These are phyloP conservation scores for Amylostereum areolatum DNA, from an alignment of 1,284 basidiomycete genomes.

Conservation along the genomic window DNA sequence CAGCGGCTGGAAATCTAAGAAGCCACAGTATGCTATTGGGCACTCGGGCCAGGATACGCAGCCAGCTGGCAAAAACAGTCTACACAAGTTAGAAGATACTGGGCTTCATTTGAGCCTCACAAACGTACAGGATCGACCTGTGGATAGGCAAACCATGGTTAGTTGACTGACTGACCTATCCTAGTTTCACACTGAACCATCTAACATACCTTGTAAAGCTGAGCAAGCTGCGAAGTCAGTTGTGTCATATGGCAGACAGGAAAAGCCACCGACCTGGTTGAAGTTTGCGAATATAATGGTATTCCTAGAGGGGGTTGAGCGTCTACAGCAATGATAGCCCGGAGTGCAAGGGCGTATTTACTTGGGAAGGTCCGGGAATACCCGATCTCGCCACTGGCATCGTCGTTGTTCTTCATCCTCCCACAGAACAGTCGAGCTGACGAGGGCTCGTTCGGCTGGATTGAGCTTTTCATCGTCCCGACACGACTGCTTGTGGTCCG, in stretches of 20 bases:
- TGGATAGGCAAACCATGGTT: neutral
- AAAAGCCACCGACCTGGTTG: conserved; percentile 40
- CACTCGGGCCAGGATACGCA: conserved; percentile 44
- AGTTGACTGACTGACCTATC: conserved; percentile 27
- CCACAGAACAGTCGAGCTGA: conserved; percentile 32
- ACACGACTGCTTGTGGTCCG: conserved; percentile 52
- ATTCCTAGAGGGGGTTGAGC: conserved; percentile 23
- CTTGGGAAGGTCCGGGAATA: conserved; percentile 46
- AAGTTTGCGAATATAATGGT: conserved; percentile 58
- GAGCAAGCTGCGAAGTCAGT: conserved; percentile 13
- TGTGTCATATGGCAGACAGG: conserved; percentile 2
- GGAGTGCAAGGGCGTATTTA: conserved; percentile 16
- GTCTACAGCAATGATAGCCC: neutral
- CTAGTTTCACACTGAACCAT: neutral
- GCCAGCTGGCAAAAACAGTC: conserved; percentile 49
- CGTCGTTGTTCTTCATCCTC: conserved; percentile 40
- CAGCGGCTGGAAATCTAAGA: conserved; percentile 52
- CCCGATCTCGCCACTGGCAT: conserved; percentile 32
- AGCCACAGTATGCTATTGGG: conserved; percentile 57
- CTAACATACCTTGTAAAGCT: conserved; percentile 43
- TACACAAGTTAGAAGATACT: neutral
- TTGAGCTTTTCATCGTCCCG: conserved; percentile 29
- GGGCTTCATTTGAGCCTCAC: too few relatives aligned
- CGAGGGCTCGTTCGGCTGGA: conserved; percentile 13
- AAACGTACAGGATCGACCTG: too few relatives aligned